Evolutionary conservation across 1,284 basidiomycete species (phyloP).

Genomic region (Ganoderma resinaceum): DNA sequence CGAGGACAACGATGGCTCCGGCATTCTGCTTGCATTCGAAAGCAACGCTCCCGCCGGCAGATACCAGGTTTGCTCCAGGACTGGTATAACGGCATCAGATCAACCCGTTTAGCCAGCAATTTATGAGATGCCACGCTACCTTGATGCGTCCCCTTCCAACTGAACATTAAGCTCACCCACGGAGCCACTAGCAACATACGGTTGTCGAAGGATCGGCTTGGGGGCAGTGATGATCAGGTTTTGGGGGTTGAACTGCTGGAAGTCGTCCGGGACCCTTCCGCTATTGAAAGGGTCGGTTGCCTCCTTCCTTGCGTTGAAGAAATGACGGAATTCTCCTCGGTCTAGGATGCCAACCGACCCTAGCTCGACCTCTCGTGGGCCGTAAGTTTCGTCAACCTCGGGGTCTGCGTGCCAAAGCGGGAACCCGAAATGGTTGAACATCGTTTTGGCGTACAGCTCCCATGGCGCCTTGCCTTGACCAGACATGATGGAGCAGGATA

Average conservation of each 20-base stretch:
- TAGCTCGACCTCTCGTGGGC: constrained; percentile 1
- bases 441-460: background rate
- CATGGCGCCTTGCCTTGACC: background rate
- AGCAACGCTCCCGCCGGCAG: constrained; percentile 5
- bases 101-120: background rate
- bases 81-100: background rate
- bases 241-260: background rate
- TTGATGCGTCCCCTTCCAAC: background rate
- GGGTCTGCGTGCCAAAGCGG: background rate
- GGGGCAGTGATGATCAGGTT: background rate
- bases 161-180: background rate
- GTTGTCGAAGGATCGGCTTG: background rate
- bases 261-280: background rate
- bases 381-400: background rate
- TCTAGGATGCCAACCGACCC: constrained; percentile 24
- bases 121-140: background rate
- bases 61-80: background rate
- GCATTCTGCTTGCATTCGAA: constrained; percentile 9
- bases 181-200: background rate
- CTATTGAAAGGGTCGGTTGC: background rate
- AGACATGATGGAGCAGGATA: background rate
- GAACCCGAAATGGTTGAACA: background rate
- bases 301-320: constrained; percentile 20
- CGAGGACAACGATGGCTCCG: constrained; percentile 12
- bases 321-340: constrained; percentile 16